Conservation (phyloP, 768 basidiomycete species). For the Rhizopogon vinicolor region DNA sequence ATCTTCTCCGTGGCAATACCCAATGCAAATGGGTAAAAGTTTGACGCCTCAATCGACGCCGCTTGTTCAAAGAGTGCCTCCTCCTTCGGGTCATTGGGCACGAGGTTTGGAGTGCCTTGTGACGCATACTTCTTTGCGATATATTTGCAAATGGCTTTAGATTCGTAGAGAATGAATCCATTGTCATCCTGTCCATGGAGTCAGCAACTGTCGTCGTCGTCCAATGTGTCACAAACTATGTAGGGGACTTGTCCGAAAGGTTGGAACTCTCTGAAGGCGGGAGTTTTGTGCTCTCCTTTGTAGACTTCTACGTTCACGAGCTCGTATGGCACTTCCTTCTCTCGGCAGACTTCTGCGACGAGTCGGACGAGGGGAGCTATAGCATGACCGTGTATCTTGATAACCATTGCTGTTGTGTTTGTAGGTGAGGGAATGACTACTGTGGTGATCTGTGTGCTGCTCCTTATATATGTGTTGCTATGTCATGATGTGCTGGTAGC, state of each 20-base stretch:
- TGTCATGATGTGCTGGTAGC: too few species aligned
- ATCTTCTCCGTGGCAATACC: slow-evolving; percentile 42
- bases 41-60: slow-evolving; percentile 22
- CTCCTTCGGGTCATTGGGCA: slow-evolving; percentile 36
- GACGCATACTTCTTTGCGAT: slow-evolving; percentile 44
- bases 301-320: slow-evolving; percentile 20
- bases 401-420: slow-evolving; percentile 8
- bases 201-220: not conserved
- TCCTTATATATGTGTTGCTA: not conserved
- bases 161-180: slow-evolving; percentile 53
- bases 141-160: slow-evolving; percentile 52
- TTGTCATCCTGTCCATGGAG: slow-evolving; percentile 39
- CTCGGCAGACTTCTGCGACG: slow-evolving; percentile 11
- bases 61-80: slow-evolving; percentile 42
- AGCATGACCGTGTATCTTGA: slow-evolving; percentile 12
- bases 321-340: slow-evolving; percentile 10
- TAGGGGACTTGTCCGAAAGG: slow-evolving; percentile 33
- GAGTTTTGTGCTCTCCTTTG: slow-evolving; percentile 13
- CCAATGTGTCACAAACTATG: slow-evolving; percentile 9
- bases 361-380: slow-evolving; percentile 9
- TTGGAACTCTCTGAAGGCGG: slow-evolving; percentile 18
- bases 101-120: slow-evolving; percentile 40
- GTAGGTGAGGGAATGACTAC: not conserved
- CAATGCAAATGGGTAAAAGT: slow-evolving; percentile 48
- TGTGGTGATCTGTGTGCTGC: not conserved